Evolutionary conservation across 1,284 basidiomycete genomes (phyloP).

Genomic region (Rhodotorula sp.): DNA sequence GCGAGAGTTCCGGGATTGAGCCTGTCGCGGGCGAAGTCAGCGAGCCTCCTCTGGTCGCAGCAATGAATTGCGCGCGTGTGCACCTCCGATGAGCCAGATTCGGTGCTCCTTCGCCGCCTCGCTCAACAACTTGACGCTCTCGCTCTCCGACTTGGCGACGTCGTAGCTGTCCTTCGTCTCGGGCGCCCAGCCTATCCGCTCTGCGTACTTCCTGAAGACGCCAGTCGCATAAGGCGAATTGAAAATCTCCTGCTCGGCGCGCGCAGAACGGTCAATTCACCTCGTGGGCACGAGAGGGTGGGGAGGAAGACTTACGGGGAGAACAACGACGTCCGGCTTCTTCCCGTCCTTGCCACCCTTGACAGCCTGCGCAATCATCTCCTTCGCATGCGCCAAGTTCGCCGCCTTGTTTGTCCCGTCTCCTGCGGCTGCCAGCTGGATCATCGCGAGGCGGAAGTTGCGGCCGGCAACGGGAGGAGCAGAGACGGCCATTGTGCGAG

Average conservation of each 20-base stretch:
- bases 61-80: conserved; percentile 29
- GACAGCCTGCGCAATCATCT: conserved; percentile 59
- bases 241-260: conserved; percentile 77
- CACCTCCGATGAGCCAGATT: conserved; percentile 89
- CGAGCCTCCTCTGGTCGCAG: conserved; percentile 45
- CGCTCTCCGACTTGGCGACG: conserved; percentile 61
- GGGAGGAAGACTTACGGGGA: conserved; percentile 61
- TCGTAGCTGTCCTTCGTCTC: conserved; percentile 56
- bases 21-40: conserved; percentile 51
- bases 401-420: conserved; percentile 66
- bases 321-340: conserved; percentile 74
- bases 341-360: conserved; percentile 53
- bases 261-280: not conserved
- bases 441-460: conserved; percentile 75
- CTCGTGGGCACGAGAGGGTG: not conserved
- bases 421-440: conserved; percentile 68
- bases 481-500: conserved; percentile 13
- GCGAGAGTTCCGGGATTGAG: conserved; percentile 81
- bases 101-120: conserved; percentile 74
- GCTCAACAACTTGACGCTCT: conserved; percentile 80
- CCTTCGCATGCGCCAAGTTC: conserved; percentile 70
- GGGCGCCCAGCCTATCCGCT: conserved; percentile 63
- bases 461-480: conserved; percentile 28
- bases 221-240: conserved; percentile 88
- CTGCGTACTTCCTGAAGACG: conserved; percentile 64